These are phyloP conservation scores for Penicillium janthinellum DNA, from an alignment of 2,329 filamentous ascomycete species.

Conservation along the genomic window DNA sequence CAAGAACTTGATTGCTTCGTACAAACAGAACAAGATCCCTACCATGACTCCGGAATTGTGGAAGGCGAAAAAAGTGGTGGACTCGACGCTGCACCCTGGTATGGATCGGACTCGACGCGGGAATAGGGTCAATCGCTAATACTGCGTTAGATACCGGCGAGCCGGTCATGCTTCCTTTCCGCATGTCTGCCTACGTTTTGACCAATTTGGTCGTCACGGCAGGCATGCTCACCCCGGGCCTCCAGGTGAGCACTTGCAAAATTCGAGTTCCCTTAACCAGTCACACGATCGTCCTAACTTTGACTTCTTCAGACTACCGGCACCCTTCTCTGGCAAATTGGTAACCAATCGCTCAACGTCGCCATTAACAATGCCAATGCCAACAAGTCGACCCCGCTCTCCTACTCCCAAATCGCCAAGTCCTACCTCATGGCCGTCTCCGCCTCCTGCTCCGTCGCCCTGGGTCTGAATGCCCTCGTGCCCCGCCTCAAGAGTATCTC, in stretches of 20 bases:
- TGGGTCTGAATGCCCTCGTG: slow-evolving; percentile 88
- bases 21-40: slow-evolving; percentile 78
- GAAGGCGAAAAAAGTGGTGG: slow-evolving; percentile 94
- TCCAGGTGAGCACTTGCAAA: slow-evolving; percentile 58
- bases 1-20: slow-evolving; percentile 76
- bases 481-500: slow-evolving; percentile 77
- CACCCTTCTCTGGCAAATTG: slow-evolving; percentile 90
- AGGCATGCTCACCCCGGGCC: slow-evolving; percentile 92
- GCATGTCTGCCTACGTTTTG: slow-evolving; percentile 94
- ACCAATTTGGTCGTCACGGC: slow-evolving; percentile 93
- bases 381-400: slow-evolving; percentile 93
- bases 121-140: background rate
- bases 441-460: slow-evolving; percentile 88
- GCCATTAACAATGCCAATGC: slow-evolving; percentile 97
- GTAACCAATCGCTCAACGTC: slow-evolving; percentile 97
- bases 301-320: slow-evolving; percentile 64
- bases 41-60: slow-evolving; percentile 90
- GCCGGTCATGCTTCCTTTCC: slow-evolving; percentile 89
- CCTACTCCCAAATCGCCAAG: slow-evolving; percentile 75
- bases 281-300: background rate
- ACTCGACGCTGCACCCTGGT: slow-evolving; percentile 95
- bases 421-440: slow-evolving; percentile 91
- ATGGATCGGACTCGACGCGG: slow-evolving; percentile 33
- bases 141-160: slow-evolving; percentile 75
- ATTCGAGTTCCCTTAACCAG: background rate